Conservation (phyloP, 768 basidiomycete genomes). For the Leccinum imitatum region DNA sequence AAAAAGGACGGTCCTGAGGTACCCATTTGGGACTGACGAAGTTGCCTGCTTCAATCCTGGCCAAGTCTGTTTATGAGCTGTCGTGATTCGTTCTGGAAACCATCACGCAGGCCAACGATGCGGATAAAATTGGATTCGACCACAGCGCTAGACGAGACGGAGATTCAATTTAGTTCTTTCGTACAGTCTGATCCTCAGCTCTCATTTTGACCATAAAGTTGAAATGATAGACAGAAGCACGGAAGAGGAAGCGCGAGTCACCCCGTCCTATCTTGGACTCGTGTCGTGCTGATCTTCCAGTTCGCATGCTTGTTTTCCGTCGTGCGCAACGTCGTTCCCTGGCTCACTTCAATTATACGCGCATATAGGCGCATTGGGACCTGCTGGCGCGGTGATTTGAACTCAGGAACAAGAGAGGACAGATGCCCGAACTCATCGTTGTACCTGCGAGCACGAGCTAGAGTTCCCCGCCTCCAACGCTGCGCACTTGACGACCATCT, state of each 20-base stretch:
- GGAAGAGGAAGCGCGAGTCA: conserved; percentile 31
- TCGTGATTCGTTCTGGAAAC: conserved; percentile 83
- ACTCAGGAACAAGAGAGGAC: conserved; percentile 51
- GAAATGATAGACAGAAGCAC: conserved; percentile 34
- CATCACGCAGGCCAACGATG: conserved; percentile 79
- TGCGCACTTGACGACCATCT: conserved; percentile 45
- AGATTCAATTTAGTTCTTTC: too few species aligned
- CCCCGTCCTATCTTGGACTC: background rate
- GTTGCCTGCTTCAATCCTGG: conserved; percentile 78
- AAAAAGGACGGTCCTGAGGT: conserved; percentile 57
- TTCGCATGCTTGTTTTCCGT: conserved; percentile 1
- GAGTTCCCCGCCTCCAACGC: conserved; percentile 36
- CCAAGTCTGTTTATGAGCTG: conserved; percentile 43
- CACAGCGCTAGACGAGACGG: too few species aligned
- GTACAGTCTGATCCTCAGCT: too few species aligned
- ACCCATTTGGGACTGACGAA: conserved; percentile 95
- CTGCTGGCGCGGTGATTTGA: background rate
- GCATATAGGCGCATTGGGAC: background rate
- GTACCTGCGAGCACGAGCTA: conserved; percentile 38
- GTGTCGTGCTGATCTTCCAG: conserved; percentile 13
- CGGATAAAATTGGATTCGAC: conserved; percentile 24
- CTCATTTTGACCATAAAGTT: too few species aligned
- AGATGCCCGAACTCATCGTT: conserved; percentile 63
- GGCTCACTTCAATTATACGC: background rate
- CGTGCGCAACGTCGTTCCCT: background rate